Evolutionary conservation across 2,329 filamentous ascomycete species (phyloP), one percentile per base, ranked within the genome.

Genomic region (Trichophyton schoenleinii): DNA sequence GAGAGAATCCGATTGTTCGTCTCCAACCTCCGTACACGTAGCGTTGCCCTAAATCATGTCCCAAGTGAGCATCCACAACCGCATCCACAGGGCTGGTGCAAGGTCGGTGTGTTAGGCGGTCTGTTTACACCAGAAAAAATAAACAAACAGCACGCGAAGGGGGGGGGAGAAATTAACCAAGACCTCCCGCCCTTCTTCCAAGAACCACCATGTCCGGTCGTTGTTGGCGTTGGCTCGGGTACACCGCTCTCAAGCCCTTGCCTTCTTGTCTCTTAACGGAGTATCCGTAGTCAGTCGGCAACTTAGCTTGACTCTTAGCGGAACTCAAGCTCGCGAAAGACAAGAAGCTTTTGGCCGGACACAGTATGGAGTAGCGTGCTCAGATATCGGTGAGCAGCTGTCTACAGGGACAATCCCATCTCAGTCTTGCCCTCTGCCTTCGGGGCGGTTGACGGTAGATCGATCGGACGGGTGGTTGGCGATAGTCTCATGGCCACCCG

Each of bases 401-500:
- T 20, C 4, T 44, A 44, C 41, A 44, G 41, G 44, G 20, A 48
- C 44, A 48, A 52, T 52, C 46, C 46, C 46, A 52, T 28, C 22
- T 25, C 46, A 52, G 3, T 38, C 34, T 38, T 38, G 34, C 34
- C 34, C 34, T 28, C 8, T 28, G 13, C 9, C 8, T 28, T 15
- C 46, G 22, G 22, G 8, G 15, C 18, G 7, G 44, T 20, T 20
- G 44, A 48, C n/a, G 44, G 44, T 22, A 48, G 46, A 52, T 52
- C 22, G 46, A 52, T 52, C 46, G 46, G 46, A 52, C 44, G 44
- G 46, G 8, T 36, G 28, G 28, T 44, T n/a, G 28, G 28, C 13
- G 52, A 55, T 55, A 55, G 52, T 55, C 52, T 34, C 52, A 55
- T 55, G 52, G 52, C 52, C 52, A 55, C 52, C 52, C 52, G 52